A percentile compares a stretch with the other conserved stretches of the same genome.
These are phyloP conservation scores for Coffea humblotiana DNA, from an alignment of 305 asterid genomes.

Conservation along the genomic window DNA sequence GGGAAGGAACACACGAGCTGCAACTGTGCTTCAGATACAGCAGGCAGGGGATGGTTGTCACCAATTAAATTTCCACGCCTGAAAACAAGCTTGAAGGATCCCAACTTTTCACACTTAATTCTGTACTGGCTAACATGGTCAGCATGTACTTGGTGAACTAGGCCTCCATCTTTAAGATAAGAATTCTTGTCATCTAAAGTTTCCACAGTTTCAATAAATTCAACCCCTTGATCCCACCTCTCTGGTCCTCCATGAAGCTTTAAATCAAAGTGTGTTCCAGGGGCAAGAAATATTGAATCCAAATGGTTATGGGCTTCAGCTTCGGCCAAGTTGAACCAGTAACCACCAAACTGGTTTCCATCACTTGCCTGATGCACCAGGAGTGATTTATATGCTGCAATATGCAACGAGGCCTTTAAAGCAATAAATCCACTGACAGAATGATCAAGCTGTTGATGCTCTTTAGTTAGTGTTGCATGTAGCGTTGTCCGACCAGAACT, in stretches of 20 bases:
- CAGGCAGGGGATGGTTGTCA: slow-evolving; percentile 66
- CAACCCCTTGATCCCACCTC: slow-evolving; percentile 72
- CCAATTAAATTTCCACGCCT: slow-evolving; percentile 86
- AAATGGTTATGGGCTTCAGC: slow-evolving; percentile 49
- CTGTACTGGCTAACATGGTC: slow-evolving; percentile 58
- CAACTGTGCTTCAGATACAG: slow-evolving; percentile 67
- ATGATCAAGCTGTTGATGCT: slow-evolving; percentile 52
- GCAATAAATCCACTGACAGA: slow-evolving; percentile 47
- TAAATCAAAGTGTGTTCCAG: slow-evolving; percentile 68
- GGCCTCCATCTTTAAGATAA: slow-evolving; percentile 34
- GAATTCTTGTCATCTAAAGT: slow-evolving; percentile 38
- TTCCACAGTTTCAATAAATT: slow-evolving; percentile 61
- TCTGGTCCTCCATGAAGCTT: slow-evolving; percentile 87
- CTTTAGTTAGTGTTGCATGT: slow-evolving; percentile 67
- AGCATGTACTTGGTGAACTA: slow-evolving; percentile 40
- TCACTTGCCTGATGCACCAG: slow-evolving; percentile 73
- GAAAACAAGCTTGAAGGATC: slow-evolving; percentile 61
- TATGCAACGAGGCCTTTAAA: slow-evolving; percentile 55
- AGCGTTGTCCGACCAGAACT: slow-evolving; percentile 61
- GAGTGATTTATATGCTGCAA: slow-evolving; percentile 78
- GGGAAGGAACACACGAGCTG: slow-evolving; percentile 63
- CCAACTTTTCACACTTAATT: slow-evolving; percentile 65
- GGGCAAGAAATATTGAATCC: slow-evolving; percentile 63
- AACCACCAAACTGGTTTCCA: slow-evolving; percentile 94
- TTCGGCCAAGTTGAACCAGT: slow-evolving; percentile 58